A percentile compares a stretch with the other conserved stretches of the same genome.
These are phyloP conservation scores for Ogataea saltuana DNA, from an alignment of 805 yeast genomes.

Conservation along the genomic window DNA sequence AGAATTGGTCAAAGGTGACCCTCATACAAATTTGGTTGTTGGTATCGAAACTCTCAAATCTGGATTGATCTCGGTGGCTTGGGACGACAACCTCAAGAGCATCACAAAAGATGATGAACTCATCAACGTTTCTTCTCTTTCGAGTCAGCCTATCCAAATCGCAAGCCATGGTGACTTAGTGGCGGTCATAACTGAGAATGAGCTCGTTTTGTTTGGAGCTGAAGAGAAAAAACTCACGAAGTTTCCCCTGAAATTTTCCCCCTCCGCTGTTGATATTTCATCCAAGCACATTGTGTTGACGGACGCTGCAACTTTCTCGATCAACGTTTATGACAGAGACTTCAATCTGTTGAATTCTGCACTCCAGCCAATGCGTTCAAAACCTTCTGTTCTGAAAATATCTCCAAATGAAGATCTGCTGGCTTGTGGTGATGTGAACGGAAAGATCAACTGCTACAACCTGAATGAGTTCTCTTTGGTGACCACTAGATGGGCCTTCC, in stretches of 20 bases:
- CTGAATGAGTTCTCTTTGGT: constrained; percentile 53
- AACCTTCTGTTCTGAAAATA: constrained; percentile 61
- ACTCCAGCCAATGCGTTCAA: constrained; percentile 51
- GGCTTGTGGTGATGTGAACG: constrained; percentile 86
- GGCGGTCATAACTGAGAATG: constrained; percentile 49
- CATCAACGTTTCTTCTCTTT: constrained; percentile 36
- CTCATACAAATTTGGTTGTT: constrained; percentile 69
- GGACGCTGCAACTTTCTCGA: constrained; percentile 39
- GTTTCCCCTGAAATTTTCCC: constrained; percentile 38
- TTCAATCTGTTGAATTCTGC: constrained; percentile 17
- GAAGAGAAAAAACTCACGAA: constrained; percentile 35
- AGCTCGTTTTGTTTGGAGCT: constrained; percentile 35
- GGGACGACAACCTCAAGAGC: constrained; percentile 79
- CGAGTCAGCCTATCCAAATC: constrained; percentile 51
- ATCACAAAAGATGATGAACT: constrained; percentile 29
- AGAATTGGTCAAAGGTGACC: constrained; percentile 37
- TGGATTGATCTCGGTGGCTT: constrained; percentile 51
- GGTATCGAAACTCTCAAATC: constrained; percentile 41
- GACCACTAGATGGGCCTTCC: constrained; percentile 95
- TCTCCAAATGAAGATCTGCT: constrained; percentile 68
- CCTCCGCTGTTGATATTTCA: constrained; percentile 49
- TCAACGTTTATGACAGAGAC: constrained; percentile 40
- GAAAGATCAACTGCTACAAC: constrained; percentile 78
- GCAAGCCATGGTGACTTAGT: constrained; percentile 38
- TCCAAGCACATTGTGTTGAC: constrained; percentile 51